These are phyloP conservation scores for Artemisia tridentata DNA, from an alignment of 129 eudicot genomes.

Conservation along the genomic window DNA sequence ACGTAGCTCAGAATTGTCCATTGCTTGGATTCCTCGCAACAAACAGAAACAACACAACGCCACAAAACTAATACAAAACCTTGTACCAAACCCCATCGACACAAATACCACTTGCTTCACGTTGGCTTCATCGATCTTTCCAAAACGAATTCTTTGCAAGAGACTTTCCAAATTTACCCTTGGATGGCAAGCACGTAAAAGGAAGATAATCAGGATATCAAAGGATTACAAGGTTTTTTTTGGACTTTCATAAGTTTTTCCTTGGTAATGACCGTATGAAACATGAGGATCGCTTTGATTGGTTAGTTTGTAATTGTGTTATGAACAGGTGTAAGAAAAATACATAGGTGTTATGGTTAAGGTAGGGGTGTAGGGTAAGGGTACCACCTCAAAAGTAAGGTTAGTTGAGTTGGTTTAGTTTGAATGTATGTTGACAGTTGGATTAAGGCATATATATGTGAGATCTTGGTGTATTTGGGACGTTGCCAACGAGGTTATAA, in stretches of 20 bases:
- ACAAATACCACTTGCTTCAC: not conserved
- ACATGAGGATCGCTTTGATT: not conserved
- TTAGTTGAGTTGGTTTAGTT: constrained; percentile 26
- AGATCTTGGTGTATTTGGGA: constrained; percentile 25
- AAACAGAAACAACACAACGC: constrained; percentile 20
- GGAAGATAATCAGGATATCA: not conserved
- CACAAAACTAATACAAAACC: constrained; percentile 20
- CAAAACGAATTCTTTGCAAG: not conserved
- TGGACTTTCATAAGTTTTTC: not conserved
- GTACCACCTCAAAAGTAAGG: constrained; percentile 26
- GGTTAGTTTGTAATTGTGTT: constrained; percentile 18
- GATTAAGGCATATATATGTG: constrained; percentile 22
- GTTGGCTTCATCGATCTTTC: constrained; percentile 13
- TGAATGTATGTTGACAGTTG: constrained; percentile 30
- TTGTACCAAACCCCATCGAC: constrained; percentile 38
- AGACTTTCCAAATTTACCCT: constrained; percentile 11
- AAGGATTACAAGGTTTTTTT: constrained; percentile 16
- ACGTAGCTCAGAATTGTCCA: constrained; percentile 18
- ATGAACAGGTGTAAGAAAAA: constrained; percentile 17
- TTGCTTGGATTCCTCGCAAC: constrained; percentile 10
- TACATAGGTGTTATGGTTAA: constrained; percentile 2
- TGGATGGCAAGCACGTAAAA: constrained; percentile 2
- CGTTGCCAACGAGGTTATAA: constrained; percentile 38
- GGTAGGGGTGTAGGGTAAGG: constrained; percentile 13
- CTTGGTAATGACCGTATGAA: not conserved